Evolutionary conservation across 2,329 filamentous ascomycete species (phyloP).

Genomic region (Fusarium protoensiforme): DNA sequence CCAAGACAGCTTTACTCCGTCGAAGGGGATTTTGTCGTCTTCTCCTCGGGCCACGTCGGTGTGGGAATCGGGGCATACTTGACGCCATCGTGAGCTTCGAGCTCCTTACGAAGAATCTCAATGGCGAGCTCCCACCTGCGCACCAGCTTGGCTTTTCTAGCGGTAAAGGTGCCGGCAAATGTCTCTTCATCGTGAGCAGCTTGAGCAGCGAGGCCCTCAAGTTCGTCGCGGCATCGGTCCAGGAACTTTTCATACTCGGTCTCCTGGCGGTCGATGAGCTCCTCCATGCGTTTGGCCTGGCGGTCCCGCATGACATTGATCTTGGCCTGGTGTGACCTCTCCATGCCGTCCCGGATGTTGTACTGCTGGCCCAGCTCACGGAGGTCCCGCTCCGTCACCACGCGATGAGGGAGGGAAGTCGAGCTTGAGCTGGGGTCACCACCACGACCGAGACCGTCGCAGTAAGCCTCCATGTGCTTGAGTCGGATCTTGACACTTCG

Average conservation of each 20-base stretch:
- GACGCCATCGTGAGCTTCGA: constrained; percentile 58
- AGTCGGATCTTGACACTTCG: constrained; percentile 66
- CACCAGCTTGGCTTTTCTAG: constrained; percentile 57
- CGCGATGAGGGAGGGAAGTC: constrained; percentile 55
- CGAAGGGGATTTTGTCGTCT: background rate
- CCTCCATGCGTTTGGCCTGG: constrained; percentile 70
- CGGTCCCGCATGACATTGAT: constrained; percentile 75
- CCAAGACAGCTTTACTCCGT: background rate
- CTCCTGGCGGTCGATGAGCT: constrained; percentile 66
- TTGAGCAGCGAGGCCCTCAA: constrained; percentile 58
- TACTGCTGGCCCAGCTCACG: constrained; percentile 71
- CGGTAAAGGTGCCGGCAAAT: constrained; percentile 56
- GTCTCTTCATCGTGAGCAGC: constrained; percentile 63
- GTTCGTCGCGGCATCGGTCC: constrained; percentile 58
- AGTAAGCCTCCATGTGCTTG: constrained; percentile 76
- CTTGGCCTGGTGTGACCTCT: constrained; percentile 67
- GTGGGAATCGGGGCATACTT: constrained; percentile 53
- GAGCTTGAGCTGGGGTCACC: constrained; percentile 46
- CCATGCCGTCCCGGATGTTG: constrained; percentile 68
- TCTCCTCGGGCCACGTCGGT: constrained; percentile 47
- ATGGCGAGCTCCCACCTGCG: constrained; percentile 64
- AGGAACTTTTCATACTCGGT: constrained; percentile 60
- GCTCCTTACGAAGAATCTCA: constrained; percentile 64
- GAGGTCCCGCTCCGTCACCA: constrained; percentile 69
- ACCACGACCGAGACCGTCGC: constrained; percentile 60